phyloP scores from a whole-genome alignment of 1,284 basidiomycete species.

The Papiliotrema fonsecae region DNA sequence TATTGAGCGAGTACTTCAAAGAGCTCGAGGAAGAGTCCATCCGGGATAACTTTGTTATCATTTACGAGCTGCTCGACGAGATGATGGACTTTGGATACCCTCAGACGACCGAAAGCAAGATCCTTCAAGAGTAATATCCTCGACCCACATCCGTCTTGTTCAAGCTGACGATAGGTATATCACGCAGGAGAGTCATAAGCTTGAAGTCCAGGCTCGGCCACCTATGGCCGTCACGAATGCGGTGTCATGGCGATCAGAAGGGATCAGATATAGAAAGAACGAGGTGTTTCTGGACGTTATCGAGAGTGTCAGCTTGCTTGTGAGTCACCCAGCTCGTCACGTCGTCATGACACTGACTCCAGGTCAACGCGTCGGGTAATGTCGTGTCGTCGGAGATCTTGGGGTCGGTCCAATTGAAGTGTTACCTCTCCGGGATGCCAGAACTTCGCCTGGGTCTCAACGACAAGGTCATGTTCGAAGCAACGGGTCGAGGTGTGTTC shows the following conservation, averaged over 20 bases:
- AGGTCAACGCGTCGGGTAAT: conserved; percentile 96
- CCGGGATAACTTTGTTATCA: conserved; percentile 97
- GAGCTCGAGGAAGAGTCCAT: conserved; percentile 99
- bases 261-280: conserved; percentile 96
- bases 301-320: conserved; percentile 93
- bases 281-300: conserved; percentile 99
- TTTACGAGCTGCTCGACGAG: conserved; percentile 96
- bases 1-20: conserved; percentile 97
- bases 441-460: conserved; percentile 93
- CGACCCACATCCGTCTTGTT: conserved; percentile 35
- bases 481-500: conserved; percentile 80
- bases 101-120: conserved; percentile 99
- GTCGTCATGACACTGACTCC: conserved; percentile 6
- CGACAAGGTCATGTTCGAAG: conserved; percentile 99
- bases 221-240: conserved; percentile 99
- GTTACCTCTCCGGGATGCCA: conserved; percentile 98
- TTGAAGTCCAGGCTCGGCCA: conserved; percentile 91
- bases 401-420: conserved; percentile 99
- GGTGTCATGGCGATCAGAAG: conserved; percentile 97
- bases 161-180: conserved; percentile 66
- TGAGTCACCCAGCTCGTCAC: conserved; percentile 47
- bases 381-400: conserved; percentile 97
- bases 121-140: conserved; percentile 74
- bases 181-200: conserved; percentile 97
- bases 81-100: conserved; percentile 99